Base-by-base conservation (phyloP, 1,284 basidiomycete species). In the Papiliotrema flavescens region DNA sequence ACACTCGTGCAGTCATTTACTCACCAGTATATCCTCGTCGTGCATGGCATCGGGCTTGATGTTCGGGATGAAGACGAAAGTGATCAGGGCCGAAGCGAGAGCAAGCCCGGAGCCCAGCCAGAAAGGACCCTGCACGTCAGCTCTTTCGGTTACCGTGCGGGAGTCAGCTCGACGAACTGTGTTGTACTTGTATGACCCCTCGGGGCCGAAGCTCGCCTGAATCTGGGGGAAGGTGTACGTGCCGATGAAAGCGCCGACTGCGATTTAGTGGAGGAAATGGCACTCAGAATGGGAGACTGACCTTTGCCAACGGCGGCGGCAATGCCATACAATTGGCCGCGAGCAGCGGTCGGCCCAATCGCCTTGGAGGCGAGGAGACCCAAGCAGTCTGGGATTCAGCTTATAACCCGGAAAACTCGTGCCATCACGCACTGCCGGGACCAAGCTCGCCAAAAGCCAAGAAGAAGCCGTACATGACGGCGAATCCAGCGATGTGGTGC, bases 401-500 rank as follows among this genome's bases (percentile, higher is more conserved):
- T 32, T 5, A 5, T 11, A 11, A 11, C 28, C 11, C n/a, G n/a
- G 14, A 35, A 14, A 22, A n/a, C 32, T 17, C 36, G 9, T 37
- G 36, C n/a, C 11, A 19, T 53, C 54, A 36, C 62, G 57, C 47
- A 65, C 63, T 66, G 17, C 64, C 64, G 19, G 64, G 64, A 37
- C 64, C 64, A 22, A 66, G 42, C 53, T 66, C 61, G 47, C 90
- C 91, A 58, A 90, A 87, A 62, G 83, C 85, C 54, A 95, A 72
- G 82, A 96, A 98, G 51, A 96, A 84, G 9, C 93, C 92, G 66
- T 95, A 96, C 9, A 96, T 78, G 42, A 92, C 82, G 39, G 89
- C 88, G 59, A 93, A 95, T 20, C 83, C 90, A 15, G 80, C 89
- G 54, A 92, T 82, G 59, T 88, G 80, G 5, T 80, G 68, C 7